These are phyloP conservation scores for Aspergillus fumigatus DNA, from an alignment of 2,329 filamentous ascomycete genomes.

Conservation along the genomic window DNA sequence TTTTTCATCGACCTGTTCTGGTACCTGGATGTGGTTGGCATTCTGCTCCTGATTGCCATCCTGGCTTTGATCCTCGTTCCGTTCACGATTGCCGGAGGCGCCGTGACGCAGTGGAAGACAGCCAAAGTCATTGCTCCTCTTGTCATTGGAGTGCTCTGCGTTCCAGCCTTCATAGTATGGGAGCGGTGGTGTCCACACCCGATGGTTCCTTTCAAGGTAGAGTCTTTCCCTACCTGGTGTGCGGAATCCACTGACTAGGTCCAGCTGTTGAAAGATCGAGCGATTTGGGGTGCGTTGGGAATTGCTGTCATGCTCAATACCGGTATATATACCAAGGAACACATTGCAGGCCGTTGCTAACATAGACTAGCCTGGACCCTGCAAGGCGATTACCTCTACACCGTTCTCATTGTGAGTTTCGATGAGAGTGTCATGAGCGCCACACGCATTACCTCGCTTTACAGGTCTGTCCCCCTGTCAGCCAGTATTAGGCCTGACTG, in stretches of 20 bases:
- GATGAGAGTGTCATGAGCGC: constrained; percentile 54
- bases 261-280: constrained; percentile 56
- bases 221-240: neutral
- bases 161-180: constrained; percentile 52
- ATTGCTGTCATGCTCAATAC: constrained; percentile 42
- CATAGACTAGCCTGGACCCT: constrained; percentile 49
- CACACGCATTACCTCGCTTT: constrained; percentile 57
- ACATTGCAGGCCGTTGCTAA: constrained; percentile 8
- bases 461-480: constrained; percentile 32
- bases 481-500: constrained; percentile 4
- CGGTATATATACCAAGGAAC: constrained; percentile 24
- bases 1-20: constrained; percentile 49
- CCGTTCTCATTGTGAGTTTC: constrained; percentile 58
- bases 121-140: constrained; percentile 51
- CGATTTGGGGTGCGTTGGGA: constrained; percentile 59
- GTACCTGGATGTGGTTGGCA: constrained; percentile 52
- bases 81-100: constrained; percentile 54
- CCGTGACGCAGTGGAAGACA: constrained; percentile 46
- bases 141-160: constrained; percentile 46
- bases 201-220: constrained; percentile 54
- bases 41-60: constrained; percentile 50
- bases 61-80: constrained; percentile 52
- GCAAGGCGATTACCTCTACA: constrained; percentile 62
- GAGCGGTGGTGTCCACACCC: constrained; percentile 49
- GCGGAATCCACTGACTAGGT: neutral